Percentiles rank a stretch among this genome's conserved stretches.
These are phyloP conservation scores for Russula earlei DNA, from an alignment of 768 basidiomycete genomes.

Conservation along the genomic window DNA sequence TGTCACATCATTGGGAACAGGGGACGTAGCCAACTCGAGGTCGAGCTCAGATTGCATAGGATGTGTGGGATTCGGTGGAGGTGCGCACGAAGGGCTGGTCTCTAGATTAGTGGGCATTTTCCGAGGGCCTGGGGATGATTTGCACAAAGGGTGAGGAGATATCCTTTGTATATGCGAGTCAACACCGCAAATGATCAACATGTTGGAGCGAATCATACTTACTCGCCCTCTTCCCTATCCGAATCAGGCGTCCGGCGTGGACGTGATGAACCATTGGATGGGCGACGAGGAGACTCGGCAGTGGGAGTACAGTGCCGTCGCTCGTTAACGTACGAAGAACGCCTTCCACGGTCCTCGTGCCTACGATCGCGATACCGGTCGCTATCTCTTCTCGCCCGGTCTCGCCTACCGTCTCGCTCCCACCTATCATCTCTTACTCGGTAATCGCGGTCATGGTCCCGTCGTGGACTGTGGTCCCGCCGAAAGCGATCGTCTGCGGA, in stretches of 20 bases:
- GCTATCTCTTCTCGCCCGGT: conserved; percentile 31
- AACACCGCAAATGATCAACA: conserved; percentile 9
- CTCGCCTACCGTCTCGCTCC: conserved; percentile 23
- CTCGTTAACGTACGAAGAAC: conserved; percentile 8
- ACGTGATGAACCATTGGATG: conserved; percentile 17
- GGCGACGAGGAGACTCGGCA: conserved; percentile 11
- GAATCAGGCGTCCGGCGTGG: conserved; percentile 29
- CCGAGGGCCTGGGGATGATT: conserved; percentile 19
- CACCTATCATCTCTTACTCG: conserved; percentile 30
- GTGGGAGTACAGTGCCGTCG: conserved; percentile 15
- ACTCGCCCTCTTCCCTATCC: conserved; percentile 91
- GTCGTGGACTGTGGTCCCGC: conserved; percentile 22
- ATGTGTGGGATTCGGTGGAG: conserved; percentile 17
- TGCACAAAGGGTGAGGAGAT: conserved; percentile 39
- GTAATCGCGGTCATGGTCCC: conserved; percentile 23
- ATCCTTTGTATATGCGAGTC: conserved; percentile 37
- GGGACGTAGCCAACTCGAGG: conserved; percentile 39
- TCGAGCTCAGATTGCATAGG: conserved; percentile 38
- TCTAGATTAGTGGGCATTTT: neutral
- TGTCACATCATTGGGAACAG: conserved; percentile 45
- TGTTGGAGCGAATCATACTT: conserved; percentile 38
- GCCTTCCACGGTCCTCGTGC: conserved; percentile 12
- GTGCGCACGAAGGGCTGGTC: conserved; percentile 11
- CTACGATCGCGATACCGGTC: conserved; percentile 23
- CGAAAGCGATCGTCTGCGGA: conserved; percentile 28